Evolutionary conservation across 1,139 yeast genomes (phyloP).

Genomic region (Hyphopichia burtonii): DNA sequence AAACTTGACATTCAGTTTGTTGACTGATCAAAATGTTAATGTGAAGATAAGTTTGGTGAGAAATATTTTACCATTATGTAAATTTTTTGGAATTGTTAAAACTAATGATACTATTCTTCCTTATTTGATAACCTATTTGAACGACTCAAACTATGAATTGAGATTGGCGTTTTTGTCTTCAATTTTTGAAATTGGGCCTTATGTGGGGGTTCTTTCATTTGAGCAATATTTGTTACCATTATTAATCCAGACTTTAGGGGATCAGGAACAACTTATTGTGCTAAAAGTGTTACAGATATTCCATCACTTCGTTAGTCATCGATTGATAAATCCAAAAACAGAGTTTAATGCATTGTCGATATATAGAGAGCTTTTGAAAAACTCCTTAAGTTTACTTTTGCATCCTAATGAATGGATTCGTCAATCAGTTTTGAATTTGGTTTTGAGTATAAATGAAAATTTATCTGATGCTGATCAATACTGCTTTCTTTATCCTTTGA

Average conservation of each 20-base stretch:
- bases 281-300: constrained; percentile 73
- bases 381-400: constrained; percentile 41
- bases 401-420: constrained; percentile 92
- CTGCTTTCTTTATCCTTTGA: constrained; percentile 78
- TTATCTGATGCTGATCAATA: constrained; percentile 75
- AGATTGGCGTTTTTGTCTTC: constrained; percentile 71
- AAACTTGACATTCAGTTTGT: constrained; percentile 57
- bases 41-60: constrained; percentile 71
- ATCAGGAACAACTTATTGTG: constrained; percentile 80
- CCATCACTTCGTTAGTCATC: constrained; percentile 28
- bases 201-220: constrained; percentile 75
- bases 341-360: constrained; percentile 44
- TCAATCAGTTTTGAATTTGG: constrained; percentile 61
- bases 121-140: constrained; percentile 86
- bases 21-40: constrained; percentile 66
- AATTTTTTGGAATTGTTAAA: constrained; percentile 81
- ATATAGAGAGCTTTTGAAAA: constrained; percentile 35
- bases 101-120: constrained; percentile 87
- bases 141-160: constrained; percentile 70
- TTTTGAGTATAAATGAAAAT: constrained; percentile 61
- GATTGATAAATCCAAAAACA: constrained; percentile 34
- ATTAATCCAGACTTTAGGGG: constrained; percentile 76
- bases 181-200: constrained; percentile 76
- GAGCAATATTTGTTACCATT: constrained; percentile 89
- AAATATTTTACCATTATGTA: constrained; percentile 72